A percentile compares a stretch with the other conserved stretches of the same genome.
Conservation (phyloP, 768 basidiomycete species). For the Russula ochroleuca region DNA sequence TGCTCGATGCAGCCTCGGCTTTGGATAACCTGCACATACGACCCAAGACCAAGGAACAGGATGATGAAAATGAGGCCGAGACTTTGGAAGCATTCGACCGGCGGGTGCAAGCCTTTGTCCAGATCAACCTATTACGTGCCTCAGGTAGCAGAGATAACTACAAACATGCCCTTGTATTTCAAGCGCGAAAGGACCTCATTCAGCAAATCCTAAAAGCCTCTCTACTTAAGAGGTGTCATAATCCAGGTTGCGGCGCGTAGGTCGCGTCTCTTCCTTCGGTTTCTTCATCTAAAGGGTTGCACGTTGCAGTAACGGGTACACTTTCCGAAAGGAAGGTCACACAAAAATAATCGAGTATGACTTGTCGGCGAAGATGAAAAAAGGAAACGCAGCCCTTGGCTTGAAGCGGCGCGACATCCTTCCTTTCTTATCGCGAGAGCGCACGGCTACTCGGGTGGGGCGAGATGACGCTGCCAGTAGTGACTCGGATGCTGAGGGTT, state of each 20-base stretch:
- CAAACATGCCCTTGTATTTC: constrained; percentile 85
- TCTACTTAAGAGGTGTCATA: constrained; percentile 69
- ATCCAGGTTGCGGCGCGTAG: constrained; percentile 74
- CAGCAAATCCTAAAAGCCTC: constrained; percentile 71
- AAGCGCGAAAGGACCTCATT: constrained; percentile 79
- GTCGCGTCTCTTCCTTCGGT: constrained; percentile 34
- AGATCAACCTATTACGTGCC: constrained; percentile 42
- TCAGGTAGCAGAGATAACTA: constrained; percentile 71
- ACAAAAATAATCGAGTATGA: constrained; percentile 96
- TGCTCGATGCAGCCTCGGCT: constrained; percentile 73
- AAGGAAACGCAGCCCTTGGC: constrained; percentile 45
- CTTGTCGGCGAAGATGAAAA: constrained; percentile 74
- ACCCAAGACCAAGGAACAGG: constrained; percentile 33
- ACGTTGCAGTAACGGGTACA: constrained; percentile 60
- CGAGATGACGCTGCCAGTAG: constrained; percentile 19
- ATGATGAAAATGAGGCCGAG: constrained; percentile 42
- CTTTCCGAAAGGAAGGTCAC: constrained; percentile 89
- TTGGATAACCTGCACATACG: constrained; percentile 64
- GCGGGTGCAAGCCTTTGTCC: constrained; percentile 64
- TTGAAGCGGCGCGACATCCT: constrained; percentile 77
- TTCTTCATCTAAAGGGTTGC: constrained; percentile 4
- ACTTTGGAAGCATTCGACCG: constrained; percentile 55
- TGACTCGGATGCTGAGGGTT: constrained; percentile 49
- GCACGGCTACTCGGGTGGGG: not conserved
- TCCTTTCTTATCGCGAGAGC: constrained; percentile 39